Percentiles rank a stretch among this genome's conserved stretches.
phyloP scores from a whole-genome alignment of 805 yeast genomes.

The Wickerhamomyces rabaulensis region DNA sequence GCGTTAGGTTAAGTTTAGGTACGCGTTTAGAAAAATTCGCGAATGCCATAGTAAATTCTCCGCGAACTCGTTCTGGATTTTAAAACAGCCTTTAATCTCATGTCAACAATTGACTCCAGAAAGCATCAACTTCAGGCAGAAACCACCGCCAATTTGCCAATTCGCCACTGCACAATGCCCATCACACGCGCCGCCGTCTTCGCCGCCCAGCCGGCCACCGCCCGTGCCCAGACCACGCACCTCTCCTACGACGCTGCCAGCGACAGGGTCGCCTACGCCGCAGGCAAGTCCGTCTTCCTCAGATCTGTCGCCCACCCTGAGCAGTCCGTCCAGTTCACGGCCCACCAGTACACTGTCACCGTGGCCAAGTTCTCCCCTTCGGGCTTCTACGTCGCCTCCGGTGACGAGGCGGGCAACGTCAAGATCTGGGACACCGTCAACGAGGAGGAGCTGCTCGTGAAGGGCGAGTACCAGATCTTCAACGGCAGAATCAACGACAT shows the following conservation, averaged over 20 bases:
- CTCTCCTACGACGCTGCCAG: slow-evolving; percentile 68
- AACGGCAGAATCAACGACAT: slow-evolving; percentile 78
- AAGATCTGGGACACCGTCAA: slow-evolving; percentile 78
- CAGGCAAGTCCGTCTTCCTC: slow-evolving; percentile 71
- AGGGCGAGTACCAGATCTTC: slow-evolving; percentile 76
- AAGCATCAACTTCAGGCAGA: not conserved
- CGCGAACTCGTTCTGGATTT: not conserved
- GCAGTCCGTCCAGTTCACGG: slow-evolving; percentile 59
- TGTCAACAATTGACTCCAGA: not conserved
- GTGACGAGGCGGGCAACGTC: slow-evolving; percentile 86
- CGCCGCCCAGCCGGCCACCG: slow-evolving; percentile 80
- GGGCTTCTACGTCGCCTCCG: slow-evolving; percentile 87
- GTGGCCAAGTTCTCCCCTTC: slow-evolving; percentile 86
- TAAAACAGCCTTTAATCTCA: too few species aligned
- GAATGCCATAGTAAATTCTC: too few species aligned
- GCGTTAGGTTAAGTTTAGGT: too few species aligned
- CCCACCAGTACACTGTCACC: slow-evolving; percentile 67
- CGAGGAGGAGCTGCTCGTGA: slow-evolving; percentile 47
- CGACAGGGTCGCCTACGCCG: slow-evolving; percentile 71
- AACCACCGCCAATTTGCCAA: too few species aligned
- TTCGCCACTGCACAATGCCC: slow-evolving; percentile 17
- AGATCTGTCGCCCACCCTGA: slow-evolving; percentile 56
- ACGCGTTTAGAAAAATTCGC: too few species aligned
- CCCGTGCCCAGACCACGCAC: slow-evolving; percentile 63
- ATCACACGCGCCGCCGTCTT: slow-evolving; percentile 30